phyloP scores from a whole-genome alignment of 2,329 filamentous ascomycete genomes.

The Aspergillus sp. region DNA sequence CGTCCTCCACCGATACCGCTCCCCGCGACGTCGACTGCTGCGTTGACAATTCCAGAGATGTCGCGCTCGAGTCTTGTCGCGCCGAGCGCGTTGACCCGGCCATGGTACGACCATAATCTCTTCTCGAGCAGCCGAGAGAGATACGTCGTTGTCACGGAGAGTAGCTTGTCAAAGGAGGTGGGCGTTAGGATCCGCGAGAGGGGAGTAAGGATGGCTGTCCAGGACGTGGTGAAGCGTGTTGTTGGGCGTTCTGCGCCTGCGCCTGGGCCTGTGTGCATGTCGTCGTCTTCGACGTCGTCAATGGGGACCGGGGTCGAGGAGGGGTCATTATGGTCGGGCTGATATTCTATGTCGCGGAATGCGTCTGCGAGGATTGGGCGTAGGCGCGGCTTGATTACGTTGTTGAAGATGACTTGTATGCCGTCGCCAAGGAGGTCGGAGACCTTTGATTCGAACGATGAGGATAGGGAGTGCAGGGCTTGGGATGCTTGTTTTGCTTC shows the following conservation, averaged over 20 bases:
- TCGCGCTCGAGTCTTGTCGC: constrained; percentile 80
- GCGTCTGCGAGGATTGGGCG: constrained; percentile 78
- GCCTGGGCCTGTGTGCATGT: constrained; percentile 13
- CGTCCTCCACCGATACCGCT: constrained; percentile 38
- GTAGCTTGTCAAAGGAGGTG: constrained; percentile 66
- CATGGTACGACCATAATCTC: constrained; percentile 72
- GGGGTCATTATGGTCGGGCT: constrained; percentile 52
- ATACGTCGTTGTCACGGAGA: constrained; percentile 66
- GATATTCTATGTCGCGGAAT: constrained; percentile 88
- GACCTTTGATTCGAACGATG: constrained; percentile 68
- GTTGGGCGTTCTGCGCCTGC: constrained; percentile 46
- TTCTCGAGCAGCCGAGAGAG: constrained; percentile 78
- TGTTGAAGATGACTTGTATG: constrained; percentile 76
- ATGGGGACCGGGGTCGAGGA: constrained; percentile 35
- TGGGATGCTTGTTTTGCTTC: constrained; percentile 65
- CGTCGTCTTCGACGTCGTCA: constrained; percentile 39
- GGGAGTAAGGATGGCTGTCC: constrained; percentile 79
- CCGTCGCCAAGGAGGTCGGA: constrained; percentile 77
- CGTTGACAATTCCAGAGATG: constrained; percentile 63
- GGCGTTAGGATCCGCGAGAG: constrained; percentile 77
- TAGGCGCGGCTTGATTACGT: constrained; percentile 77
- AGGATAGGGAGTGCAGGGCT: constrained; percentile 61
- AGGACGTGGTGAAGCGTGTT: constrained; percentile 74
- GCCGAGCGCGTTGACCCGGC: constrained; percentile 72
- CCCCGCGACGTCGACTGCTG: constrained; percentile 35